Evolutionary conservation across 73 alveolate genomes (phyloP), one percentile per base, ranked within the genome.

Genomic region (Tetrahymena thermophila): DNA sequence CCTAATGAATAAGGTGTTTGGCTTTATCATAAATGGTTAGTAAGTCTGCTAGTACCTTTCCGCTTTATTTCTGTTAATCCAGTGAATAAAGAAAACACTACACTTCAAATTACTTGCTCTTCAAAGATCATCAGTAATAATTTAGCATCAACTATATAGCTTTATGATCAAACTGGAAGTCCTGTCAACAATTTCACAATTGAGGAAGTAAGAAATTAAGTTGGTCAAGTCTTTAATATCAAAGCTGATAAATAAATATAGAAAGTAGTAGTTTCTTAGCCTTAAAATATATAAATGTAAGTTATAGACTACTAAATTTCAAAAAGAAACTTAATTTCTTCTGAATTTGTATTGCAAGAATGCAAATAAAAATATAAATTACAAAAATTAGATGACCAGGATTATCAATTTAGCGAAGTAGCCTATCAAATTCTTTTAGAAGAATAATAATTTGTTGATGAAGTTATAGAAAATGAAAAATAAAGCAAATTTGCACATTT

Each of bases 1-100:
- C 99, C 99, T n/a, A 98, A 98, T 56, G 99, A 98, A 84, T 97
- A 98, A 94, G 97, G 98, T 31, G 98, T 99, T 95, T 98, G 98
- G 99, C 97, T 98, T 85, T 98, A 98, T 95, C 99, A 98, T 35
- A 96, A 96, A 95, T 98, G 99, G 99, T 85, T 98, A 16, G 94
- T 98, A 40, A 94, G 97, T 23, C 95, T 95, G 16, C 35, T 85
- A 56, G 35, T 43, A 25, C 97, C 97, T 13, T 95, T 85, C 43
- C 95, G 97, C 3, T 34, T 95, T 35, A 58, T 56, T 31, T 83
- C 84, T 19, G 94, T 94, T 28, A 71, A 71, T 25, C 11, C 89
- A n/a, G 5, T 25, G 23, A 19, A 71, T 71, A 31, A n/a, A 71
- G 89, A 71, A 19, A n/a, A 71, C n/a, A 28, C 8, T 2, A n/a